These are phyloP conservation scores for Rhizopus microsporus DNA, from an alignment of 371 early-diverging fungal species.

Conservation along the genomic window DNA sequence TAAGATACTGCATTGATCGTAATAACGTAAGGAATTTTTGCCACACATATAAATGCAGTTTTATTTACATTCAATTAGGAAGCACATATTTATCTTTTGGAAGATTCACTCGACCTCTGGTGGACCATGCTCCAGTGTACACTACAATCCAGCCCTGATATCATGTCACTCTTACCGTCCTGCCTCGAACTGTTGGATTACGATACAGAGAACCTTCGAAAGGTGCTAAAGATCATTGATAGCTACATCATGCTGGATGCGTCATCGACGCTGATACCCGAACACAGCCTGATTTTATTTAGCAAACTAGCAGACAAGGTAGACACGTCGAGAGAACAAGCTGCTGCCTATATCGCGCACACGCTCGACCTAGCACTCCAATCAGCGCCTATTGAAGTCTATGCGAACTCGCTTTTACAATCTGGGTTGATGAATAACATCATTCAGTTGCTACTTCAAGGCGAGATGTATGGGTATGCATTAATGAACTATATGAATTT, in stretches of 20 bases:
- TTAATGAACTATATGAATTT: conserved; percentile 65
- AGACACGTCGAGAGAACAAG: conserved; percentile 61
- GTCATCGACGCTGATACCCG: conserved; percentile 48
- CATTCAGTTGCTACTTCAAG: conserved; percentile 53
- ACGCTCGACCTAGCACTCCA: conserved; percentile 62
- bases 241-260: conserved; percentile 76
- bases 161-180: conserved; percentile 65
- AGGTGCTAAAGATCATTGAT: conserved; percentile 75
- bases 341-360: conserved; percentile 61
- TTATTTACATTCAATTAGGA: conserved; percentile 44
- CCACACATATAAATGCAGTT: not conserved
- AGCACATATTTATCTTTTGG: conserved; percentile 81
- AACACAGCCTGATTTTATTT: conserved; percentile 46
- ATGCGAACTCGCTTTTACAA: conserved; percentile 52
- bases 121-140: conserved; percentile 74
- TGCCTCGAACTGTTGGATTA: conserved; percentile 69
- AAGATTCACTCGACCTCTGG: conserved; percentile 91
- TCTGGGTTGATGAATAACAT: conserved; percentile 58
- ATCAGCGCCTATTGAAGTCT: conserved; percentile 49
- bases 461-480: conserved; percentile 63
- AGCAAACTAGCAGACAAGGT: conserved; percentile 57
- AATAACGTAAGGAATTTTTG: conserved; percentile 35
- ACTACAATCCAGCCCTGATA: conserved; percentile 44
- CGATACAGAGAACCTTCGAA: conserved; percentile 76
- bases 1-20: conserved; percentile 70